Evolutionary conservation across 306 rosid species (phyloP), one percentile per base, ranked within the genome.

Genomic region (Betula pendula): DNA sequence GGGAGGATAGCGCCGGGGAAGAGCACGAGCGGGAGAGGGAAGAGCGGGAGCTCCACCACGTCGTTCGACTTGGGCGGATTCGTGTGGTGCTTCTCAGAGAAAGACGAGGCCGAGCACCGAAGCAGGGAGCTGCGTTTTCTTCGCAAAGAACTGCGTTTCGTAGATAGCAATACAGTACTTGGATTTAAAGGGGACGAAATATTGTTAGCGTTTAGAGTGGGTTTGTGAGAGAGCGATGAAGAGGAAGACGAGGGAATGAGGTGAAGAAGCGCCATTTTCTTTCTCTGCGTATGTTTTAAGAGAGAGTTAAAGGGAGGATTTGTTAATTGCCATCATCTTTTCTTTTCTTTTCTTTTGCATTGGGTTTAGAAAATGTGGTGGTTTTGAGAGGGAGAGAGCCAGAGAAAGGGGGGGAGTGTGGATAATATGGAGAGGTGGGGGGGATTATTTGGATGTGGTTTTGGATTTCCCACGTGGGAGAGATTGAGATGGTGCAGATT

Each of bases 1-100:
- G 99, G 99, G 17, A 96, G 92, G 38, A 92, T 89, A 0, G 99
- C 98, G 42, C 99, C 99, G 1, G 99, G 99, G 84, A 96, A 96
- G 75, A 96, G 97, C 1, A 96, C 98, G 0, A 96, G 81, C 1
- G 98, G 97, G 4, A 96, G 85, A 3, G 99, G 99, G 29, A 96
- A 96, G 6, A 96, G 89, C 1, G 99, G 99, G 42, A 96, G 97
- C 80, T 96, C 98, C 0, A 93, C 96, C 68, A 86, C 83, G 79
- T 96, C 98, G 70, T 83, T 88, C 0, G 96, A 88, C 20, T 89
- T 89, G 10, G 98, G 87, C 14, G 94, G 89, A 75, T 85, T 89
- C 0, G 96, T 80, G 86, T 87, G 88, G 81, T 87, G 89, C 78
- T 91, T 84, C 89, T 92, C 98, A 12, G 99, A 74, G 92, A 88